Percentiles rank a stretch among this genome's conserved stretches.
These are phyloP conservation scores for Pyricularia sp. DNA, from an alignment of 2,329 filamentous ascomycete genomes.

Conservation along the genomic window DNA sequence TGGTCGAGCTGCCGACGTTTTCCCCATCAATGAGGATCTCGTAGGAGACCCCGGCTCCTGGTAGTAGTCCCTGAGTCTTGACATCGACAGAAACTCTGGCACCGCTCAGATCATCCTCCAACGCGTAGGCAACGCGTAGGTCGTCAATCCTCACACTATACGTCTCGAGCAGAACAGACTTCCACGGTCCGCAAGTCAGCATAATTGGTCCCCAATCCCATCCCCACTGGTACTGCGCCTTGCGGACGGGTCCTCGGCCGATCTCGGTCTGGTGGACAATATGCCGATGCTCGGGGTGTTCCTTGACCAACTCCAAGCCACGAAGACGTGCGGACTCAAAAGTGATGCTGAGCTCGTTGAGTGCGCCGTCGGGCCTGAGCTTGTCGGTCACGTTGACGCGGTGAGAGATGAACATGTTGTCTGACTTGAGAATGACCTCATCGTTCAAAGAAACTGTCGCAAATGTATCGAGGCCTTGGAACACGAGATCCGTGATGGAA, in stretches of 20 bases:
- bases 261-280: conserved; percentile 9
- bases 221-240: conserved; percentile 62
- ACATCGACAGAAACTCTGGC: conserved; percentile 2
- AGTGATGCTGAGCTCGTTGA: conserved; percentile 42
- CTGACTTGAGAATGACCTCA: conserved; percentile 38
- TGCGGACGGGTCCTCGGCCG: conserved; percentile 33
- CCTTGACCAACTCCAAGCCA: conserved; percentile 12
- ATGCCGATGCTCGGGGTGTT: conserved; percentile 10
- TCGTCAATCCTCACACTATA: conserved; percentile 45
- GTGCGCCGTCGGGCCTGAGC: conserved; percentile 4
- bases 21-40: not conserved
- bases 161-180: conserved; percentile 54
- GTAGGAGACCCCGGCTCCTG: not conserved
- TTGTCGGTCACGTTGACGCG: conserved; percentile 37
- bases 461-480: conserved; percentile 57
- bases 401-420: conserved; percentile 57
- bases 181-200: conserved; percentile 57
- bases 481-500: conserved; percentile 39
- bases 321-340: conserved; percentile 39
- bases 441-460: conserved; percentile 48
- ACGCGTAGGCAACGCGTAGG: not conserved
- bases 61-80: not conserved
- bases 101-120: not conserved
- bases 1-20: not conserved
- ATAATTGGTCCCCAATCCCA: conserved; percentile 64